phyloP scores from a whole-genome alignment of 768 basidiomycete species.

The Hypsizygus marmoreus region DNA sequence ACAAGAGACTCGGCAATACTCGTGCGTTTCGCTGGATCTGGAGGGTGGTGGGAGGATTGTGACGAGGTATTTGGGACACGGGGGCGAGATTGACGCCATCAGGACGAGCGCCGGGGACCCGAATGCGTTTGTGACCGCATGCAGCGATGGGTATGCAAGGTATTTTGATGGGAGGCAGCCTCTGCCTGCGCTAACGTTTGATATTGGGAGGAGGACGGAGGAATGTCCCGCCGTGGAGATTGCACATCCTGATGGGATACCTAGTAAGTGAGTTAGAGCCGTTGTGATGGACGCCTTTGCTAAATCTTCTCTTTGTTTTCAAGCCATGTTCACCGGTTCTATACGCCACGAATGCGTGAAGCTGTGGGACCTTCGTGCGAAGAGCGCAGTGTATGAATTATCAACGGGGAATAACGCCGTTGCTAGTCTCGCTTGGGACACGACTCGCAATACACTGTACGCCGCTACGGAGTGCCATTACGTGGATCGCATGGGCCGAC shows the following conservation, averaged over 20 bases:
- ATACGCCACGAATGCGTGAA: conserved; percentile 32
- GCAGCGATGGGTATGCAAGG: conserved; percentile 38
- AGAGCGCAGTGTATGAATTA: conserved; percentile 38
- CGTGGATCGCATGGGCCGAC: conserved; percentile 22
- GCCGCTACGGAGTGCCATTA: conserved; percentile 36
- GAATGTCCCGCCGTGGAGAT: conserved; percentile 25
- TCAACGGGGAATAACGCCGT: conserved; percentile 47
- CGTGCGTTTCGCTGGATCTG: conserved; percentile 31
- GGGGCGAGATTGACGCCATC: conserved; percentile 34
- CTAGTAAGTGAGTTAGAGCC: conserved; percentile 25
- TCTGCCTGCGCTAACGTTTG: conserved; percentile 37
- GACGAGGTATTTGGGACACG: conserved; percentile 39
- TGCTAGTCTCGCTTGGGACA: conserved; percentile 35
- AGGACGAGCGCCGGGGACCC: conserved; percentile 33
- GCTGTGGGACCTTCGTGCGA: conserved; percentile 45
- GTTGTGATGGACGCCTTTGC: neutral
- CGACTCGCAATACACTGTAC: conserved; percentile 27
- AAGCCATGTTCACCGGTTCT: conserved; percentile 34
- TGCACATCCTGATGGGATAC: conserved; percentile 39
- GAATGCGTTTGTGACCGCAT: conserved; percentile 36
- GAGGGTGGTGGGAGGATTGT: conserved; percentile 33
- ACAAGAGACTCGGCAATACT: conserved; percentile 7
- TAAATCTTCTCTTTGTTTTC: neutral
- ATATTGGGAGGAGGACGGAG: conserved; percentile 15
- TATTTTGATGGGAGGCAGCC: conserved; percentile 39